These are phyloP conservation scores for Colletotrichum graminicola DNA, from an alignment of 2,329 filamentous ascomycete genomes.

Conservation along the genomic window DNA sequence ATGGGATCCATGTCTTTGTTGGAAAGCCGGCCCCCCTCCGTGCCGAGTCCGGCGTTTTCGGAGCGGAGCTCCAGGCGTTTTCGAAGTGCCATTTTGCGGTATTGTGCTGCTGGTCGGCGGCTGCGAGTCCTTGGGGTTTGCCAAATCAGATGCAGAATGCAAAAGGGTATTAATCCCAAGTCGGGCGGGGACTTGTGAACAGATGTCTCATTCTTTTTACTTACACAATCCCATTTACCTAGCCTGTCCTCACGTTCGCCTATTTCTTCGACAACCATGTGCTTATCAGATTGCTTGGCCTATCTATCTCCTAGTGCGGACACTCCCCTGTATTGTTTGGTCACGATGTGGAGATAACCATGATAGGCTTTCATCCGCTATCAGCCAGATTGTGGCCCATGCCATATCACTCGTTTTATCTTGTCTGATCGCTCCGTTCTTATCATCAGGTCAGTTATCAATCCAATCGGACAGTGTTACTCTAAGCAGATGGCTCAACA, in stretches of 20 bases:
- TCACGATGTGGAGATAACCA: constrained; percentile 9
- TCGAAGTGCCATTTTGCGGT: constrained; percentile 23
- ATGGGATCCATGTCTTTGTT: constrained; percentile 44
- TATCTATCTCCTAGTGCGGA: not conserved
- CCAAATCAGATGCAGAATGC: not conserved
- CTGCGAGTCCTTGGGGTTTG: not conserved
- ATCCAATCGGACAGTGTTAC: not conserved
- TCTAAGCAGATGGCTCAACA: not conserved
- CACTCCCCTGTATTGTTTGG: not conserved
- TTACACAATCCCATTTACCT: not conserved
- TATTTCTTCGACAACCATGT: not conserved
- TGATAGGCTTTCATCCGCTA: constrained; percentile 26
- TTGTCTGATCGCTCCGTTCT: not conserved
- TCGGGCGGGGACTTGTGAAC: constrained; percentile 1
- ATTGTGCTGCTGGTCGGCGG: not conserved
- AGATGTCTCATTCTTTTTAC: constrained; percentile 5
- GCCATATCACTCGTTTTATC: constrained; percentile 12
- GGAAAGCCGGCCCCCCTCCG: constrained; percentile 34
- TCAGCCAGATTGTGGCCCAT: constrained; percentile 13
- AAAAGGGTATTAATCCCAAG: not conserved
- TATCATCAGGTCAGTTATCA: not conserved
- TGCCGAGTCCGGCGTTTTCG: constrained; percentile 31
- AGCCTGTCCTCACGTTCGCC: not conserved
- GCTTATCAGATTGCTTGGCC: constrained; percentile 20
- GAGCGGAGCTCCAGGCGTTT: constrained; percentile 34